Base-by-base conservation (phyloP, 306 rosid genomes). In the Ochetophila trinervis region DNA sequence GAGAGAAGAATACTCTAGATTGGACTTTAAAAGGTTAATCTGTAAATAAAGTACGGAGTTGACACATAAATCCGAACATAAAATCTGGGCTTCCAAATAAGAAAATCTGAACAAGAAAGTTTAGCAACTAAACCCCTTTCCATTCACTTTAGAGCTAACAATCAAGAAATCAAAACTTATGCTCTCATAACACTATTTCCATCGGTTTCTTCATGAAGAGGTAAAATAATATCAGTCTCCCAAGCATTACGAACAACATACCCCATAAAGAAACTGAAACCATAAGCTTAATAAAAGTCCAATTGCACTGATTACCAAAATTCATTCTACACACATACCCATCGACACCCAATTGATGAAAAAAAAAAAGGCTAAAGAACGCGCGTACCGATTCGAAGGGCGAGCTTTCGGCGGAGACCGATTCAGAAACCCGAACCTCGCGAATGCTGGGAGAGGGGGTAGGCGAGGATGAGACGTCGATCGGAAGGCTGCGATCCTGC, bases 391-490 rank as follows among this genome's bases (percentile, higher is more conserved):
- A 62, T 51, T 69, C 78, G 50, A 72, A 71, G 63, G 50, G 59
- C 45, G 85, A 52, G 1, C 62, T 63, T 19, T 69, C 78, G 30
- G 73, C 2, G 6, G 65, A 48, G 12, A 62, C 3, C 20, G 65
- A 50, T 16, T 82, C 76, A 16, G 57, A 47, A 49, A 79, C 36
- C 0, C 74, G 34, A 58, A 81, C 81, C 78, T 86, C 88, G 53
- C 72, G 69, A 55, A 86, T 81, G 78, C 76, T 75, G 48, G 90
- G 87, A 16, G 85, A 45, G 24, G 85, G 37, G 24, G 87, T 67
- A 10, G 88, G 75, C 57, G 83, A 52, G 3, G 95, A 74, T 9
- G 91, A 76, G 60, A 72, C 73, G 54, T 82, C 90, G 60, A 79
- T 81, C 71, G 79, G 81, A 20, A 79, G 74, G 71, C 34, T 73